A percentile compares a stretch with the other conserved stretches of the same genome.
Conservation (phyloP, 495 filamentous ascomycete species). For the Niebla homalea region DNA sequence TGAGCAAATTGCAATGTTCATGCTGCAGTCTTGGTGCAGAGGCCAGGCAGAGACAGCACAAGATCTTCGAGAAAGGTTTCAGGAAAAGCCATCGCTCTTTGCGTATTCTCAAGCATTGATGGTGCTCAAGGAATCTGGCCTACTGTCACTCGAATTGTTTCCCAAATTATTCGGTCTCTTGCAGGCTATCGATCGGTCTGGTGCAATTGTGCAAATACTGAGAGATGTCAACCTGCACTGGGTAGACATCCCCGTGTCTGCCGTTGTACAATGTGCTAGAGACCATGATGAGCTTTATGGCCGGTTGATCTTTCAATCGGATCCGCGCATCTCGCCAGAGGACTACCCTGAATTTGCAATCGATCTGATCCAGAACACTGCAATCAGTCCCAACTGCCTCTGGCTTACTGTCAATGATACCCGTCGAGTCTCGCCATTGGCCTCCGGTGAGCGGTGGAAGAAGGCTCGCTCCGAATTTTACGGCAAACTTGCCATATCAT, state of each 20-base stretch:
- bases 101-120: too few relatives aligned
- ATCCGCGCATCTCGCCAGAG: slow-evolving; percentile 6
- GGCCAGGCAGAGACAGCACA: too few relatives aligned
- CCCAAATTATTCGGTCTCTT: slow-evolving; percentile 6
- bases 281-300: slow-evolving; percentile 1
- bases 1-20: slow-evolving; percentile 1
- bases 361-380: slow-evolving; percentile 5
- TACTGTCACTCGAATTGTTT: background rate
- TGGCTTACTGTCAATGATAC: background rate
- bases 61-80: background rate
- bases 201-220: slow-evolving; percentile 1
- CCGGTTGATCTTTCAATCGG: slow-evolving; percentile 5
- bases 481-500: slow-evolving; percentile 18
- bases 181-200: slow-evolving; percentile 7
- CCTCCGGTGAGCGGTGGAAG: background rate
- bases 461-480: slow-evolving; percentile 4
- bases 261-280: slow-evolving; percentile 2
- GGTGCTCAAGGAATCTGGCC: too few relatives aligned
- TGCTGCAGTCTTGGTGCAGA: slow-evolving; percentile 2
- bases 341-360: slow-evolving; percentile 14
- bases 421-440: background rate
- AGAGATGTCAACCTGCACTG: background rate
- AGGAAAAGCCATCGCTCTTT: background rate
- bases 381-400: background rate
- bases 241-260: background rate